A percentile compares a stretch with the other conserved stretches of the same genome.
These are phyloP conservation scores for Rhododendron mucronatum DNA, from an alignment of 148 eudicot species.

Conservation along the genomic window DNA sequence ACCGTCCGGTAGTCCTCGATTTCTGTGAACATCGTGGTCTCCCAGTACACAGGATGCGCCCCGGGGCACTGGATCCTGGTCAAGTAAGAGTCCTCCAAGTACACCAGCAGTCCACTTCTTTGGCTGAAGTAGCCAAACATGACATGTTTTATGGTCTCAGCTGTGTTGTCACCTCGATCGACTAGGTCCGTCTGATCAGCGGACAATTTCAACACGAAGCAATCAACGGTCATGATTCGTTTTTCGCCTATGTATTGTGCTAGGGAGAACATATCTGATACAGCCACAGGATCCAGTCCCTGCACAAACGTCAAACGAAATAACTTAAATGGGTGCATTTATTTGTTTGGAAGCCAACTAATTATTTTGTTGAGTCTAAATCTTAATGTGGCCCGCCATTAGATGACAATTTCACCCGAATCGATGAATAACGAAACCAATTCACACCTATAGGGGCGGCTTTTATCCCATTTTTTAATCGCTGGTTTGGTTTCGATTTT, in stretches of 20 bases:
- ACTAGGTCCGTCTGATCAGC: conserved; percentile 69
- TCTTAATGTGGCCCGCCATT: too few relatives aligned
- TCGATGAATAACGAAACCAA: too few relatives aligned
- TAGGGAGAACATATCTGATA: conserved; percentile 63
- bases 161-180: conserved; percentile 72
- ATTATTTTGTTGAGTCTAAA: too few relatives aligned
- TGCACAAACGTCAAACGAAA: conserved; percentile 10
- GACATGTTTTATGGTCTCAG: conserved; percentile 91
- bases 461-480: too few relatives aligned
- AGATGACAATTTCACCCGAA: too few relatives aligned
- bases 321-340: neutral
- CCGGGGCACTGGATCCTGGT: conserved; percentile 89
- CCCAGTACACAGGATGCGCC: conserved; percentile 74
- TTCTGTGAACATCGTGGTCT: conserved; percentile 78
- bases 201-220: conserved; percentile 72
- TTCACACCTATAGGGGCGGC: too few relatives aligned
- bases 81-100: conserved; percentile 84
- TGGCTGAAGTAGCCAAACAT: conserved; percentile 92
- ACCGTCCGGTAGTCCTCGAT: conserved; percentile 72
- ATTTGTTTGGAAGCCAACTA: too few relatives aligned
- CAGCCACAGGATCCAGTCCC: conserved; percentile 88
- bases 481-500: too few relatives aligned
- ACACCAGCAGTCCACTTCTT: conserved; percentile 69
- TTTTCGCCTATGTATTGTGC: conserved; percentile 96
- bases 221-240: conserved; percentile 51